Evolutionary conservation across 225 moss, liverwort and hornwort species (phyloP).

Genomic region (Polytrichum commune): DNA sequence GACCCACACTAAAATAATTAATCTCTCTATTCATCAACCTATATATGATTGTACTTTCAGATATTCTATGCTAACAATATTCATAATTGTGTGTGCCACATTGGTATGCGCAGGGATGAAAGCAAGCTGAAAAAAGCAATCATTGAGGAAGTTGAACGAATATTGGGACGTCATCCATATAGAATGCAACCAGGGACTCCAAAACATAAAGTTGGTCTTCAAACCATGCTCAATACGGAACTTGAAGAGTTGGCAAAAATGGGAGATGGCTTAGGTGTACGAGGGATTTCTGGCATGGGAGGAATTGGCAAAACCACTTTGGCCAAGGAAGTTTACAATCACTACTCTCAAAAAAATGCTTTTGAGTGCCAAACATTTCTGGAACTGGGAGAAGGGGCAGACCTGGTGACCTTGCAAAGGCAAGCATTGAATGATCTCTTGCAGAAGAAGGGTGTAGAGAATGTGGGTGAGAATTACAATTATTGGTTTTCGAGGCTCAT

Average conservation of each 20-base stretch:
- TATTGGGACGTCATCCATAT: background rate
- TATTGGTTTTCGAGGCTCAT: background rate
- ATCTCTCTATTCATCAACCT: too few relatives aligned
- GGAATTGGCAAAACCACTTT: conserved; percentile 41
- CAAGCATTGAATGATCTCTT: conserved; percentile 20
- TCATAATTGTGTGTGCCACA: too few relatives aligned
- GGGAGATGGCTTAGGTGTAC: conserved; percentile 28
- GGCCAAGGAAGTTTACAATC: conserved; percentile 20
- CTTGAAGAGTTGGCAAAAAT: conserved; percentile 1
- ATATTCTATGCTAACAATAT: too few relatives aligned
- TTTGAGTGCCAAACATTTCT: conserved; percentile 19
- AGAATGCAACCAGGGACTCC: conserved; percentile 16
- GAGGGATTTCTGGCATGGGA: conserved; percentile 37
- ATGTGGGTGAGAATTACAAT: conserved; percentile 11
- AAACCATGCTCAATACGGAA: background rate
- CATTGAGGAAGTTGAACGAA: background rate
- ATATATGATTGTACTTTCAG: too few relatives aligned
- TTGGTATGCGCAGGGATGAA: conserved; percentile 10
- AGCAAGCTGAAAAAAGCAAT: conserved; percentile 19
- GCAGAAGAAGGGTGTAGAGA: conserved; percentile 2
- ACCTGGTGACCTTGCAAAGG: conserved; percentile 10
- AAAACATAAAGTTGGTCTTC: conserved; percentile 10
- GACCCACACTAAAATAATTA: too few relatives aligned
- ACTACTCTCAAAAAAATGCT: background rate
- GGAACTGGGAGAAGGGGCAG: background rate